These are phyloP conservation scores for Didymella lethalis DNA, from an alignment of 2,329 filamentous ascomycete species.

Conservation along the genomic window DNA sequence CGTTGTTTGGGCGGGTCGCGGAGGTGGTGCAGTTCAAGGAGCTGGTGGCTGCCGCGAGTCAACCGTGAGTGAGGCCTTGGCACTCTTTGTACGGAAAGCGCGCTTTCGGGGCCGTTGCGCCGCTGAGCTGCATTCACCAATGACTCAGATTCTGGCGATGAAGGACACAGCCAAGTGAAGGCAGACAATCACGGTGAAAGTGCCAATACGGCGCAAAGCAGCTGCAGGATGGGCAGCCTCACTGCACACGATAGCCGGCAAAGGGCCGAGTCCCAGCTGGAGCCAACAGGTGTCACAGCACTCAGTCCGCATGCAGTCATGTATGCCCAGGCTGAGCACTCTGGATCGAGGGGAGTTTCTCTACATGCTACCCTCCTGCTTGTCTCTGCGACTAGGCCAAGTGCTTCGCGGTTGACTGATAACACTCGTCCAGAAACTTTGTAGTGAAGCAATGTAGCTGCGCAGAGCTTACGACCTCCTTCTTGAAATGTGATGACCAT, in stretches of 20 bases:
- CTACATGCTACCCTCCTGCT: background rate
- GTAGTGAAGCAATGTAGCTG: background rate
- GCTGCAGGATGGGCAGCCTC: background rate
- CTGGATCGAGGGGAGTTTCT: background rate
- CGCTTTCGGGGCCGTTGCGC: slow-evolving; percentile 8
- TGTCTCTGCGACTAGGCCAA: background rate
- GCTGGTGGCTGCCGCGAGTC: slow-evolving; percentile 30
- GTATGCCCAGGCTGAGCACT: background rate
- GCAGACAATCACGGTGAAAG: background rate
- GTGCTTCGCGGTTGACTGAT: background rate
- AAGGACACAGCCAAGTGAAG: slow-evolving; percentile 2
- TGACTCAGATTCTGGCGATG: background rate
- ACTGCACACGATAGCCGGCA: slow-evolving; percentile 14
- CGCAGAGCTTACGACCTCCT: background rate
- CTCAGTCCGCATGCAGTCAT: slow-evolving; percentile 18
- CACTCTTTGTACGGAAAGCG: slow-evolving; percentile 19
- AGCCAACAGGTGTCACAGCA: slow-evolving; percentile 5
- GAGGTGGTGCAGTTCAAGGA: slow-evolving; percentile 41
- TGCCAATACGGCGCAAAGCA: background rate
- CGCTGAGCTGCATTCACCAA: background rate
- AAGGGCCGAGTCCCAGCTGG: slow-evolving; percentile 8
- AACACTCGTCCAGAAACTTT: background rate
- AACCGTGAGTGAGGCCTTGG: slow-evolving; percentile 31
- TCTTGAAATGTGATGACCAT: no score
- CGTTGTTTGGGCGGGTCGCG: slow-evolving; percentile 40